A percentile compares a stretch with the other conserved stretches of the same genome.
Conservation (phyloP, 305 asterid species). For the Solanum chacoense region DNA sequence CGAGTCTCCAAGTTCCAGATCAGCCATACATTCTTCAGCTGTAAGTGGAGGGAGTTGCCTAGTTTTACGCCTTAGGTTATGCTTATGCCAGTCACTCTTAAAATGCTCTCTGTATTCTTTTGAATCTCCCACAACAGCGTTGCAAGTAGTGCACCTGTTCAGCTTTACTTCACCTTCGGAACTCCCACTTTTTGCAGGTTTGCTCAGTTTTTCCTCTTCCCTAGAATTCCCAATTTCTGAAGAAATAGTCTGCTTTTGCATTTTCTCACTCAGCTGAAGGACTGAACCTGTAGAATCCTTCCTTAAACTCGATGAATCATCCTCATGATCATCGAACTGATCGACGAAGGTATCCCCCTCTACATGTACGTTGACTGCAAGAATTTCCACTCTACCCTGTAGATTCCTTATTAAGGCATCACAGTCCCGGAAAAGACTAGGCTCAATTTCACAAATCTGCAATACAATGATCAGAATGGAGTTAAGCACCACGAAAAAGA, state of each 20-base stretch:
- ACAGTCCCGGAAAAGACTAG: constrained; percentile 49
- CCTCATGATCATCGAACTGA: constrained; percentile 53
- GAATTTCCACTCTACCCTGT: constrained; percentile 72
- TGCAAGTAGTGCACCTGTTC: constrained; percentile 71
- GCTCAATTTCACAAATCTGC: constrained; percentile 54
- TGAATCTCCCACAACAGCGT: constrained; percentile 50
- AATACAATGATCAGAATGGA: background rate
- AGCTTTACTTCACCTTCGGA: constrained; percentile 45
- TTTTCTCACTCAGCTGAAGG: constrained; percentile 30
- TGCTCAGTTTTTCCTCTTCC: constrained; percentile 50
- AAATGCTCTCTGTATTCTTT: constrained; percentile 67
- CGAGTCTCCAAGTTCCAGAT: constrained; percentile 41
- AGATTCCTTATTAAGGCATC: constrained; percentile 54
- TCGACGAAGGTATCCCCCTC: constrained; percentile 54
- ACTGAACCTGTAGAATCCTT: constrained; percentile 20
- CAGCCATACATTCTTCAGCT: constrained; percentile 60
- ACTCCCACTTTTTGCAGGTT: constrained; percentile 23
- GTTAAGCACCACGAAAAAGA: background rate
- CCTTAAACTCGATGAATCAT: constrained; percentile 25
- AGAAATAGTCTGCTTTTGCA: constrained; percentile 46
- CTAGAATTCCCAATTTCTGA: constrained; percentile 25
- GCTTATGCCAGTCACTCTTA: constrained; percentile 77
- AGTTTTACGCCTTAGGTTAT: constrained; percentile 53
- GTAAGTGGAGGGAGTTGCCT: constrained; percentile 58
- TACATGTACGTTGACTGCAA: constrained; percentile 64